A percentile compares a stretch with the other conserved stretches of the same genome.
Evolutionary conservation across 106 monocot genomes (phyloP).

Genomic region (Gastrodia elata): DNA sequence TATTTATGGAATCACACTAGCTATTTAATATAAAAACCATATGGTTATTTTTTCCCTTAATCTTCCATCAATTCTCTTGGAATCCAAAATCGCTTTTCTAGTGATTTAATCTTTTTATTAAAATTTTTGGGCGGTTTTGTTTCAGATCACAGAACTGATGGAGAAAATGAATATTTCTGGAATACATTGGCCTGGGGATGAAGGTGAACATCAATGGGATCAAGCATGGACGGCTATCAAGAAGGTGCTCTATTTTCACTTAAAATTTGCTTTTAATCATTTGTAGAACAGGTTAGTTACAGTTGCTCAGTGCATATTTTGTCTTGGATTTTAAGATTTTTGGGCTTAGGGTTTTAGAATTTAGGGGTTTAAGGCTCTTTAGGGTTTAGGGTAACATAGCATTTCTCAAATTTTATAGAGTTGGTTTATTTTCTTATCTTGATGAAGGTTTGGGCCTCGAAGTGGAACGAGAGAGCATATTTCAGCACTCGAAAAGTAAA

Average conservation of each 20-base stretch:
- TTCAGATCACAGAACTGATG: constrained; percentile 68
- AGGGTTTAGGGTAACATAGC: too few species aligned
- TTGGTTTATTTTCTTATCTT: background rate
- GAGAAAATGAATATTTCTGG: constrained; percentile 68
- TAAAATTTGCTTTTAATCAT: background rate
- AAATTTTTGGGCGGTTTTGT: background rate
- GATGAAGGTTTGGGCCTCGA: constrained; percentile 88
- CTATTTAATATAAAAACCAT: too few species aligned
- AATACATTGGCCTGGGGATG: constrained; percentile 98
- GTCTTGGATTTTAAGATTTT: too few species aligned
- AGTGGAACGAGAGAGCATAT: constrained; percentile 98
- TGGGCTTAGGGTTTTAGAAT: too few species aligned
- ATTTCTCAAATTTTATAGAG: too few species aligned
- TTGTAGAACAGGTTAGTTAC: too few species aligned
- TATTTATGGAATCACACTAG: too few species aligned
- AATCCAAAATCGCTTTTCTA: too few species aligned
- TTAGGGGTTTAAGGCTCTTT: too few species aligned
- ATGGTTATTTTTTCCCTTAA: too few species aligned
- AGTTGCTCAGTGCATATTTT: too few species aligned
- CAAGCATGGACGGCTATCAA: constrained; percentile 88
- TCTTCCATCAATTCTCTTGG: too few species aligned
- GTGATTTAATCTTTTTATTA: background rate
- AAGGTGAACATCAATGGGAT: constrained; percentile 79
- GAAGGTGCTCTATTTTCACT: constrained; percentile 35
- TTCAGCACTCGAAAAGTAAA: constrained; percentile 90